Base-by-base conservation (phyloP, 2,329 filamentous ascomycete species). In the Ophiostoma pallidulum region DNA sequence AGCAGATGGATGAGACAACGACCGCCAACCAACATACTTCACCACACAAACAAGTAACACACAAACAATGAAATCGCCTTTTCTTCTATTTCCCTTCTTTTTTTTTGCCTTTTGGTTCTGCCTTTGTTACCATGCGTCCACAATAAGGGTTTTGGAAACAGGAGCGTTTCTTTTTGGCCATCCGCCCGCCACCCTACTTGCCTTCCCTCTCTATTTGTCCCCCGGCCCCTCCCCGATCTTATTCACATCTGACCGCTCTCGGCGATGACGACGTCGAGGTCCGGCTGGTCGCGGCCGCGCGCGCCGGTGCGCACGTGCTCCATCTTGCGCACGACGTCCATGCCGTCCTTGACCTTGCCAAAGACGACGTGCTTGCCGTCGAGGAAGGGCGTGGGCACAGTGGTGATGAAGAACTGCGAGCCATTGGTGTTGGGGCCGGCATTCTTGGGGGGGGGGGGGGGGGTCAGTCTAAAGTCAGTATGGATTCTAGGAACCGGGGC, bases 321-420 rank as follows among this genome's bases (percentile, higher is more conserved):
- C 67, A 98, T 84, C 78, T 94, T 97, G 56, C 74, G 77, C 37
- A 97, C 86, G 6, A 96, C 80, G 51, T 96, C 88, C 77, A 96
- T 84, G 32, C 91, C 90, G 35, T 90, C 86, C 38, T 88, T 73
- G 2, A 97, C 91, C 63, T 86, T 83, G 43, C 92, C 92, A 59
- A 97, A 97, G 16, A 97, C 90, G 48, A 95, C 89, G 64, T 98
- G 92, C 68, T 97, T 97, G 60, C 77, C 78, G 66, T 97, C 85
- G 22, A 98, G 71, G 62, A 94, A 94, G 2, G 88, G 87, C 0
- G 91, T 92, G 5, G 85, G 74, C 2, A 84, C 84, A 0, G 86
- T 92, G 2, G 90, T 96, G 69, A 97, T 91, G 74, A 98, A 98
- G 73, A 98, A 98, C 62, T 97, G 92, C 51, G 81, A 89, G 32